Evolutionary conservation across 2,329 filamentous ascomycete species (phyloP).

Genomic region (Cordyceps militaris): DNA sequence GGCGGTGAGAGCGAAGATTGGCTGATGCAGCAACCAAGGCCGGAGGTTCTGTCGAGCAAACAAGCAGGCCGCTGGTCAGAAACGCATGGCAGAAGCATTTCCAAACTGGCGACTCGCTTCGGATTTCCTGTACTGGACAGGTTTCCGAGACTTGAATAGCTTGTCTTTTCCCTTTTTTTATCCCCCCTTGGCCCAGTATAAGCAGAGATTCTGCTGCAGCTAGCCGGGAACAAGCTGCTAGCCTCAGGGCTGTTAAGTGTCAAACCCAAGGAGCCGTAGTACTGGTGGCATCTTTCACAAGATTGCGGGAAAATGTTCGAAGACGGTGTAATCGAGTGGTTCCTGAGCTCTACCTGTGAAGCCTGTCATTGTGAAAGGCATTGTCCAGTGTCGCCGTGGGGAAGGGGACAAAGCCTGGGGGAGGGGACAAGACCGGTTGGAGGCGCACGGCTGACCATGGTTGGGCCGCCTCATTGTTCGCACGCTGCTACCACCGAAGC

Average conservation of each 20-base stretch:
- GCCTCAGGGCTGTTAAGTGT: neutral
- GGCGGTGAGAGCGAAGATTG: slow-evolving; percentile 2
- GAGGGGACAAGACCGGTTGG: neutral
- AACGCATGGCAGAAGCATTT: neutral
- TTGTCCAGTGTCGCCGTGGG: neutral
- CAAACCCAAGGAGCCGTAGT: neutral
- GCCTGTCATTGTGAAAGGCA: neutral
- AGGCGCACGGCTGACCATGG: neutral
- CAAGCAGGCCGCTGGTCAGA: neutral
- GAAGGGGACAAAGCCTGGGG: neutral
- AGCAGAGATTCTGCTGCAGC: neutral
- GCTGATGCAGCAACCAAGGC: neutral
- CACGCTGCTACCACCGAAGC: neutral
- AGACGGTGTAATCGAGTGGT: slow-evolving; percentile 3
- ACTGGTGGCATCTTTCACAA: slow-evolving; percentile 9
- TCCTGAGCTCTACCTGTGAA: slow-evolving; percentile 7
- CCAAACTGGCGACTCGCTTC: neutral
- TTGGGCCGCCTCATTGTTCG: neutral
- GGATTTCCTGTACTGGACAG: neutral
- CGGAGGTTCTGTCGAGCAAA: neutral
- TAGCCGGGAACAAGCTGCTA: neutral
- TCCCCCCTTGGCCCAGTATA: no score
- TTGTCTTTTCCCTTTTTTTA: neutral
- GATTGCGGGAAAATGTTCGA: neutral
- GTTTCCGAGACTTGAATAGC: neutral